Percentiles rank a stretch among this genome's conserved stretches.
These are phyloP conservation scores for Umbelopsis ramanniana DNA, from an alignment of 192 early-diverging fungal genomes.

Conservation along the genomic window DNA sequence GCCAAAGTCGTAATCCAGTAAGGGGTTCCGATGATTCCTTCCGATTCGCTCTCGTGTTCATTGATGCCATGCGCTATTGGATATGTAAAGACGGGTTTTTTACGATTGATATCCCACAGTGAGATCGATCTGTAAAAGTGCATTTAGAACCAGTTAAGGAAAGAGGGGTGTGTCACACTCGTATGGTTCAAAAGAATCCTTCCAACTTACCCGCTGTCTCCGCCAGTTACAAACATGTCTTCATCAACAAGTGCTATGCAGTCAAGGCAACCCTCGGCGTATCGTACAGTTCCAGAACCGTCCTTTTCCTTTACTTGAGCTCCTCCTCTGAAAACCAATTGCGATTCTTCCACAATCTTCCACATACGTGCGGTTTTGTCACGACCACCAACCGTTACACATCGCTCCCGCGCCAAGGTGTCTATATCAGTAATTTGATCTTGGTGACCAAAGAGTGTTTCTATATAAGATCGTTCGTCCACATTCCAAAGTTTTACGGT, in stretches of 20 bases:
- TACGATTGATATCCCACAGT: conserved; percentile 89
- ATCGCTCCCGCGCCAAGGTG: conserved; percentile 85
- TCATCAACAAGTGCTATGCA: conserved; percentile 92
- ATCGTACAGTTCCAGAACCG: conserved; percentile 39
- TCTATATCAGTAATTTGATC: conserved; percentile 85
- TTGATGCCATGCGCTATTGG: conserved; percentile 76
- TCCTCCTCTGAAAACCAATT: conserved; percentile 90
- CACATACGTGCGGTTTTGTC: conserved; percentile 91
- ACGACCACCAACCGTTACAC: conserved; percentile 86
- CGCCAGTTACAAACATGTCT: conserved; percentile 88
- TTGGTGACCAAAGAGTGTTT: conserved; percentile 98
- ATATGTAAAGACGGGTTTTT: conserved; percentile 89
- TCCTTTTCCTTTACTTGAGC: conserved; percentile 33
- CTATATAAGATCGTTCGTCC: conserved; percentile 89
- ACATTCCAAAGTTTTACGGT: conserved; percentile 98
- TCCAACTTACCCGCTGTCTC: conserved; percentile 75
- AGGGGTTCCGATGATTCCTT: conserved; percentile 53
- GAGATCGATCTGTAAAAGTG: conserved; percentile 73
- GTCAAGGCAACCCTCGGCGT: conserved; percentile 76
- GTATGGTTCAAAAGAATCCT: background rate
- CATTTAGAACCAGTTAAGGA: conserved; percentile 1
- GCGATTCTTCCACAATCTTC: conserved; percentile 95
- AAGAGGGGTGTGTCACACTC: background rate
- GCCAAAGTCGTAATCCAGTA: conserved; percentile 92
- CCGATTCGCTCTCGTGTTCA: conserved; percentile 48